phyloP scores from a whole-genome alignment of 202 grass and related monocot genomes.

The Setaria viridis region DNA sequence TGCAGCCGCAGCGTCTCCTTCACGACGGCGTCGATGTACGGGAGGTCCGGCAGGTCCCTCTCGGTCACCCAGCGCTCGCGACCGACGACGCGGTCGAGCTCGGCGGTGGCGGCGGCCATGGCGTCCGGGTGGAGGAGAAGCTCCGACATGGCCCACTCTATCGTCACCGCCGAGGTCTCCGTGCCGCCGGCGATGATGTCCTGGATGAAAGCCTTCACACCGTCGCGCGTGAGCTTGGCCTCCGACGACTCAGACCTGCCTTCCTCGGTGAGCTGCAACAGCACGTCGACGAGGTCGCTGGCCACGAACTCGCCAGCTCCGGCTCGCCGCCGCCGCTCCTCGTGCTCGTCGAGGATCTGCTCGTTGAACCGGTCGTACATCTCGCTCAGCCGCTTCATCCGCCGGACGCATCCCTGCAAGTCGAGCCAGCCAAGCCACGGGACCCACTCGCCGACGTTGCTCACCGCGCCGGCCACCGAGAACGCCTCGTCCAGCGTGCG shows the following conservation, averaged over 20 bases:
- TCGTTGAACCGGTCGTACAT: conserved; percentile 60
- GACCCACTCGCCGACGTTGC: conserved; percentile 61
- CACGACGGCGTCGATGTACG: conserved; percentile 66
- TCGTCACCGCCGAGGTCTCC: conserved; percentile 67
- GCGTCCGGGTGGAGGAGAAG: conserved; percentile 52
- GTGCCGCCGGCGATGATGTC: conserved; percentile 73
- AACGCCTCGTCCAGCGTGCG: too few relatives aligned
- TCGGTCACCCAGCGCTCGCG: conserved; percentile 52
- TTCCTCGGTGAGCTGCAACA: conserved; percentile 51
- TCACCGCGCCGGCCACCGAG: background rate
- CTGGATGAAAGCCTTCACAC: conserved; percentile 60
- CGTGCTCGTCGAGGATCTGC: conserved; percentile 60
- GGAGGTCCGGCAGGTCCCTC: conserved; percentile 54
- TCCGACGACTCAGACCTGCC: conserved; percentile 21
- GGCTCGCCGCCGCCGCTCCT: conserved; percentile 15
- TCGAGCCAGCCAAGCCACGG: conserved; percentile 59
- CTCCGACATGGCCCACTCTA: conserved; percentile 79
- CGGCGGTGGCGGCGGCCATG: conserved; percentile 46
- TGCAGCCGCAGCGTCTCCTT: conserved; percentile 82
- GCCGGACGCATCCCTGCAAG: conserved; percentile 46
- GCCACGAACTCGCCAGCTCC: background rate
- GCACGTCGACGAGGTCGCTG: conserved; percentile 64
- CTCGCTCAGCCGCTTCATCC: conserved; percentile 57
- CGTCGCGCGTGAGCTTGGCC: conserved; percentile 56
- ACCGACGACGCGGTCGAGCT: conserved; percentile 68